Percentiles rank a stretch among this genome's conserved stretches.
phyloP scores from a whole-genome alignment of 2,329 filamentous ascomycete genomes.

The Drechslerella dactyloides region DNA sequence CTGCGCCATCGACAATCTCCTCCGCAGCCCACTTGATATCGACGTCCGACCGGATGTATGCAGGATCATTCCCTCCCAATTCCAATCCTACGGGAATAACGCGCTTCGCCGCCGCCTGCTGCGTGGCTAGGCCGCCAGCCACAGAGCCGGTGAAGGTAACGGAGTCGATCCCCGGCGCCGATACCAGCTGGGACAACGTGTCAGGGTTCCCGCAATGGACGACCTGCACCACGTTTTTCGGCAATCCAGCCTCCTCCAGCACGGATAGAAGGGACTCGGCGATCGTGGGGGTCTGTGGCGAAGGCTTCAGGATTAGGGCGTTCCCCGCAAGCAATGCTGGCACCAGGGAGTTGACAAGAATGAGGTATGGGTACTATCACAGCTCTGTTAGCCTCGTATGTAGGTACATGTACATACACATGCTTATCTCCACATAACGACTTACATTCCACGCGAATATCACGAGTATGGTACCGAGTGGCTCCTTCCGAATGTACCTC shows the following conservation, averaged over 20 bases:
- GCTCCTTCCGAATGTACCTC: slow-evolving; percentile 85
- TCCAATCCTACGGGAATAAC: slow-evolving; percentile 87
- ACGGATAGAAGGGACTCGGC: slow-evolving; percentile 80
- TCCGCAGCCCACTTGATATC: slow-evolving; percentile 89
- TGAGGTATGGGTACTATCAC: slow-evolving; percentile 86
- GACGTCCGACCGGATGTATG: slow-evolving; percentile 84
- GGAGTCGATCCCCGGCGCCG: slow-evolving; percentile 75
- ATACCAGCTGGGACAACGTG: slow-evolving; percentile 78
- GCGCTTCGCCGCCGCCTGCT: slow-evolving; percentile 81
- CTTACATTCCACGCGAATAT: slow-evolving; percentile 96
- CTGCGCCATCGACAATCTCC: slow-evolving; percentile 92
- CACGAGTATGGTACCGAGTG: slow-evolving; percentile 84
- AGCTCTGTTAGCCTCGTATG: slow-evolving; percentile 15
- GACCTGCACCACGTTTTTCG: slow-evolving; percentile 83
- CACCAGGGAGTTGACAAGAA: slow-evolving; percentile 88
- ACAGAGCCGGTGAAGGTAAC: slow-evolving; percentile 96
- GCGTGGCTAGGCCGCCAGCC: slow-evolving; percentile 82
- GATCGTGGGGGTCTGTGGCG: slow-evolving; percentile 90
- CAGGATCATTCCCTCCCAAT: slow-evolving; percentile 92
- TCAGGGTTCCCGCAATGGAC: slow-evolving; percentile 84
- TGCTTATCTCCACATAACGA: slow-evolving; percentile 51
- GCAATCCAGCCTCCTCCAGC: slow-evolving; percentile 80
- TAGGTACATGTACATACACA: slow-evolving; percentile 30
- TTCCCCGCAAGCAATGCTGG: slow-evolving; percentile 91
- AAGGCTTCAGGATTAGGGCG: slow-evolving; percentile 90